Evolutionary conservation across 352 stramenopile species (phyloP).

Genomic region (Globisporangium abappressorium): DNA sequence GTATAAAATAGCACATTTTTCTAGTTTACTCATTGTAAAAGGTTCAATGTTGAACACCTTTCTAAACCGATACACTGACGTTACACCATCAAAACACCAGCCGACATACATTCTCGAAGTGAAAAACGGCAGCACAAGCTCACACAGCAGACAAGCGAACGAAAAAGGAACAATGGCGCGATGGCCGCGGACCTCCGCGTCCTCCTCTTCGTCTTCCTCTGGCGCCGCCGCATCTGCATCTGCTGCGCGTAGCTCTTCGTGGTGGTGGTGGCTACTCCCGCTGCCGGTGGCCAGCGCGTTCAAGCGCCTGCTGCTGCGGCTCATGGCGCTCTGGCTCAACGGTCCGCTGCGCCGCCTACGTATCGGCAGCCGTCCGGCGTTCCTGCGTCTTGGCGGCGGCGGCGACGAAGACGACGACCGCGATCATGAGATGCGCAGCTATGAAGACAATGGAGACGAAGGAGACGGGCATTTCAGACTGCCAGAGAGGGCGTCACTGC

Average conservation of each 20-base stretch:
- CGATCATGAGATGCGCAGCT: neutral
- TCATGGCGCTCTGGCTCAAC: constrained; percentile 19
- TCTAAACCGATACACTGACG: neutral
- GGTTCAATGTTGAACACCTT: neutral
- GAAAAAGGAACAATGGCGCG: constrained; percentile 1
- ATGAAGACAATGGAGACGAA: constrained; percentile 4
- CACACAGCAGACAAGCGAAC: neutral
- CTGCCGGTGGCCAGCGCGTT: constrained; percentile 6
- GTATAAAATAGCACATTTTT: too few relatives aligned
- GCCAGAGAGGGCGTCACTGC: neutral
- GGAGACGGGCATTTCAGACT: neutral
- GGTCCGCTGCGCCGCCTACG: constrained; percentile 16
- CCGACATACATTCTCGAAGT: neutral
- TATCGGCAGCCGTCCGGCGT: neutral
- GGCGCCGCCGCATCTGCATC: neutral
- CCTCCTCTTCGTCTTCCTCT: neutral
- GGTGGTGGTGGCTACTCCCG: constrained; percentile 15
- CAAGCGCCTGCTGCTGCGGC: constrained; percentile 14
- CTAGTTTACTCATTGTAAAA: neutral
- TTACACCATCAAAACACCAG: neutral
- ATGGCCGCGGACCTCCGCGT: constrained; percentile 2
- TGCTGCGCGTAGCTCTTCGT: constrained; percentile 4
- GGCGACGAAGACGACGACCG: neutral
- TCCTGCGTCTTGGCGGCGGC: neutral
- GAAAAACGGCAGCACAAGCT: neutral